Evolutionary conservation across 169 alveolate genomes (phyloP), one percentile per base, ranked within the genome.

Genomic region (Eimeria brunetti): DNA sequence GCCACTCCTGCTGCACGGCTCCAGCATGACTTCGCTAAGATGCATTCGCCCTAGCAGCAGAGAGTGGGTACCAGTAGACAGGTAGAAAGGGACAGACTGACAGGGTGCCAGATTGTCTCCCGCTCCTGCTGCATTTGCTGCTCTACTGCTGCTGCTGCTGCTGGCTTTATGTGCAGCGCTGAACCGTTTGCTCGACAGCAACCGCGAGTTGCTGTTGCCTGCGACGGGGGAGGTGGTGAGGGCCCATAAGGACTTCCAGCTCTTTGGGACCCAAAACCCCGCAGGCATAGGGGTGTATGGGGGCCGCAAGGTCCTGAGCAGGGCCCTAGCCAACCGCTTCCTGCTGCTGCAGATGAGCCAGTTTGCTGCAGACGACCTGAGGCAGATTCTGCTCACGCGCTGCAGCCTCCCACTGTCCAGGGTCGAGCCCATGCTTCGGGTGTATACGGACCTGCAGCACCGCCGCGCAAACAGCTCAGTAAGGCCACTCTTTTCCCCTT

Each of bases 191-290:
- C 97, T 99, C 76, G 99, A 99, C 97, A 99, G 99, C 97, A 99
- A 99, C 97, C 97, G 99, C 69, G 99, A 99, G 96, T 94, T 99
- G 58, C 98, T 98, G 96, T 97, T 99, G 58, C 99, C 99, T 7
- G 99, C 99, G 96, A 99, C 99, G 14, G 98, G 99, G 91, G 98
- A 98, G 49, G 97, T 97, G 14, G 98, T 99, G 41, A 99, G 98
- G 96, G 99, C 99, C 1, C 99, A 99, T 95, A 98, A 97, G 67
- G 99, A 99, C 95, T 99, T 99, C 91, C 98, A 99, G 99, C 97
- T 99, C 53, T 99, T 99, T 94, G 99, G 99, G 11, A 99, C 99
- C 0, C 99, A 99, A 97, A 99, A 99, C 95, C 99, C 99, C 22
- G 99, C 99, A 12, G 98, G 98, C n/a, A 24, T 80, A n/a, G 98